Evolutionary conservation across 1,284 basidiomycete species (phyloP).

Genomic region (Pseudozyma sp.): DNA sequence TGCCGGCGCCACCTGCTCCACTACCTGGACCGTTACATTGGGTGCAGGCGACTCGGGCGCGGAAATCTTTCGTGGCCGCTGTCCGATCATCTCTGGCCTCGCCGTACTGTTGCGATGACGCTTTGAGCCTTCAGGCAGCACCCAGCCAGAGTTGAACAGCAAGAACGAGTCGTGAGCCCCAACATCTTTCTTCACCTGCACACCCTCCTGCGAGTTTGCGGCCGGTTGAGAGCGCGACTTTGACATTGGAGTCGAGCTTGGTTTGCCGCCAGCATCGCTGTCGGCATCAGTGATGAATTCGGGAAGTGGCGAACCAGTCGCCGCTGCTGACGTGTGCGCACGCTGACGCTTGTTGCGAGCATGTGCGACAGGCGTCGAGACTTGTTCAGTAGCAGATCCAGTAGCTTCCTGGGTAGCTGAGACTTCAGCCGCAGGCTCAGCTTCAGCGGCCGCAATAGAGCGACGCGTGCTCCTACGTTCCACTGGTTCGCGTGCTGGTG

Average conservation of each 20-base stretch:
- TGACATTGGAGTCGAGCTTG: slow-evolving; percentile 12
- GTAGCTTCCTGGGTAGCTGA: not conserved
- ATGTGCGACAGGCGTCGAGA: not conserved
- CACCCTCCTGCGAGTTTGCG: slow-evolving; percentile 72
- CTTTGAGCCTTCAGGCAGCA: slow-evolving; percentile 77
- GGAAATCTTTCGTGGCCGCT: slow-evolving; percentile 45
- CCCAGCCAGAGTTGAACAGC: slow-evolving; percentile 89
- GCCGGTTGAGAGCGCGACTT: slow-evolving; percentile 25
- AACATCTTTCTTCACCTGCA: slow-evolving; percentile 71
- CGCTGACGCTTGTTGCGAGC: slow-evolving; percentile 26
- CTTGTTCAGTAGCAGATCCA: not conserved
- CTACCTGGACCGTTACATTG: not conserved
- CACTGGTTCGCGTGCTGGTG: slow-evolving; percentile 8
- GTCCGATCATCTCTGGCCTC: slow-evolving; percentile 34
- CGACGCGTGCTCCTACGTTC: slow-evolving; percentile 41
- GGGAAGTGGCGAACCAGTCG: slow-evolving; percentile 1
- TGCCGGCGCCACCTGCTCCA: not conserved
- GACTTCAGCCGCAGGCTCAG: slow-evolving; percentile 3
- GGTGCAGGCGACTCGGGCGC: slow-evolving; percentile 47
- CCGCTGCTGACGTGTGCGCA: slow-evolving; percentile 16
- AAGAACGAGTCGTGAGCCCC: slow-evolving; percentile 81
- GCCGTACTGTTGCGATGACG: slow-evolving; percentile 30
- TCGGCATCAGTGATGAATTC: not conserved
- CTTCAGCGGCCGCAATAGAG: slow-evolving; percentile 11
- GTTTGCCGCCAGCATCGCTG: not conserved